Conservation (phyloP, 2,329 filamentous ascomycete species). For the Tolypocladium amazonense region DNA sequence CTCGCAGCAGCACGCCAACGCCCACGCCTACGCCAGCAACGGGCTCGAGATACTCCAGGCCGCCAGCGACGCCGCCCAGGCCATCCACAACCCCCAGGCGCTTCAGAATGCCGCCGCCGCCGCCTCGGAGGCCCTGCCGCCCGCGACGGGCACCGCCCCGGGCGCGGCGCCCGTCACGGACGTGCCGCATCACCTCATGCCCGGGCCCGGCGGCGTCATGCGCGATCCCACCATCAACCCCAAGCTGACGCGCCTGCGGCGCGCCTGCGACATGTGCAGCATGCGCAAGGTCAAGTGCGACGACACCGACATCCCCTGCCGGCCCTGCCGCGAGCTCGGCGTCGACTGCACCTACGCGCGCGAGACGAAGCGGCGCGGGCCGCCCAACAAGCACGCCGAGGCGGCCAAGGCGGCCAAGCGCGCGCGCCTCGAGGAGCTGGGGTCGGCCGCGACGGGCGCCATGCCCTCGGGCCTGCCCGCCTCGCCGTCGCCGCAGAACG, state of each 20-base stretch:
- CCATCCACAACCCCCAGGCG: conserved; percentile 25
- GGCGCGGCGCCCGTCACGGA: conserved; percentile 5
- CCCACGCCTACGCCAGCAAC: conserved; percentile 34
- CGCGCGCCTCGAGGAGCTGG: conserved; percentile 24
- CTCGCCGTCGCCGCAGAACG: conserved; percentile 34
- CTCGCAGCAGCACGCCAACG: conserved; percentile 15
- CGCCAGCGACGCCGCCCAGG: conserved; percentile 32
- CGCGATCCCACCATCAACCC: conserved; percentile 32
- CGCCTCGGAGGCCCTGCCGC: conserved; percentile 20
- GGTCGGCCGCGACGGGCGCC: conserved; percentile 4
- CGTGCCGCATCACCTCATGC: conserved; percentile 6
- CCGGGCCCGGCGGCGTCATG: conserved; percentile 11
- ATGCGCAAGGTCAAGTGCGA: conserved; percentile 53
- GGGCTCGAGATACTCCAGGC: conserved; percentile 34
- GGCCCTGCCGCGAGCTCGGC: conserved; percentile 43
- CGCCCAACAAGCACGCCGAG: conserved; percentile 48
- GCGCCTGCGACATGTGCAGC: conserved; percentile 52
- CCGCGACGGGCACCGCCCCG: conserved; percentile 9
- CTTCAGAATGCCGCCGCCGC: conserved; percentile 28
- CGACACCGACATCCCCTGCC: conserved; percentile 44
- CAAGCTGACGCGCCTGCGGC: conserved; percentile 44
- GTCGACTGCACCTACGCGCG: conserved; percentile 49
- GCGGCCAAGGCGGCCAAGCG: conserved; percentile 44
- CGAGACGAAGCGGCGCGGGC: conserved; percentile 47
- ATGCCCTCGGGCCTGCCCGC: conserved; percentile 2